phyloP scores from a whole-genome alignment of 73 alveolate species.

The Paramecium sexaurelia region DNA sequence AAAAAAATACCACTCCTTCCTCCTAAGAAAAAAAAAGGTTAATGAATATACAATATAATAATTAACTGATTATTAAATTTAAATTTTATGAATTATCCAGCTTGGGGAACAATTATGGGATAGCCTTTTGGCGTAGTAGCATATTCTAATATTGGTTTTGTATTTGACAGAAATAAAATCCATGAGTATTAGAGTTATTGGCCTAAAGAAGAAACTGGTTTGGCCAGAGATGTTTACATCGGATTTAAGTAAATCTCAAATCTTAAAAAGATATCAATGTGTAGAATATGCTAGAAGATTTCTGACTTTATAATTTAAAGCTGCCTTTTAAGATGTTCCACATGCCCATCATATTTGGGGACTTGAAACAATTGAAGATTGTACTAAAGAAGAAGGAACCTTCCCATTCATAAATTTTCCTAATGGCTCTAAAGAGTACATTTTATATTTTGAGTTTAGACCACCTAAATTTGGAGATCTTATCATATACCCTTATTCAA shows the following conservation, averaged over 20 bases:
- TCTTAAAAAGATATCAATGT: conserved; percentile 19
- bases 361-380: conserved; percentile 19
- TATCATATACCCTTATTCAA: neutral
- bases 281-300: conserved; percentile 55
- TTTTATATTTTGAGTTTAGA: neutral
- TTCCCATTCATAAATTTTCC: conserved; percentile 33
- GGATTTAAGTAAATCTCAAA: conserved; percentile 37
- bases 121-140: conserved; percentile 39
- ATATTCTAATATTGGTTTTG: conserved; percentile 1
- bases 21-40: conserved; percentile 43
- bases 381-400: conserved; percentile 12
- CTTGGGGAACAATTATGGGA: conserved; percentile 49
- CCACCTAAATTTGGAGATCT: conserved; percentile 42
- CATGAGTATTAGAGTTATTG: conserved; percentile 15
- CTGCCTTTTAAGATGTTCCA: conserved; percentile 29
- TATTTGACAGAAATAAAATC: neutral
- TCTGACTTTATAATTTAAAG: neutral
- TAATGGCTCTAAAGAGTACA: neutral
- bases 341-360: conserved; percentile 47
- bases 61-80: neutral
- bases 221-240: conserved; percentile 43
- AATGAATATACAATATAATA: neutral
- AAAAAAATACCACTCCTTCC: conserved; percentile 47
- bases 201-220: conserved; percentile 39
- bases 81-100: conserved; percentile 30